Conservation (phyloP, 108 stramenopile genomes). For the Chaetoceros tenuissimus region DNA sequence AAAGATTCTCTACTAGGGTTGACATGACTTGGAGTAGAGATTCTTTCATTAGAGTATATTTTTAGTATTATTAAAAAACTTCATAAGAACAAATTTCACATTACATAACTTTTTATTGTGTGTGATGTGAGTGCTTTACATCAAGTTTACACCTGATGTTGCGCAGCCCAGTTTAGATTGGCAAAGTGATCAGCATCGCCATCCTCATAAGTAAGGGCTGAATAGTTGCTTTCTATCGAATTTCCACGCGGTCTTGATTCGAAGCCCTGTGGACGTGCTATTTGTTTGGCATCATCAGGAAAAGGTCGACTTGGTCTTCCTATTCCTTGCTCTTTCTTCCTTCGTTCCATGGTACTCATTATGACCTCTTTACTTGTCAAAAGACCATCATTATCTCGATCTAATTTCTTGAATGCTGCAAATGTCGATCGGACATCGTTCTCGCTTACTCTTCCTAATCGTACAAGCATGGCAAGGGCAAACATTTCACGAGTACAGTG, state of each 20-base stretch:
- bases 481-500: conserved; percentile 89
- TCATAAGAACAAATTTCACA: too few relatives aligned
- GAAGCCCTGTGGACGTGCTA: too few relatives aligned
- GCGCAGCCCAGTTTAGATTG: too few relatives aligned
- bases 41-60: too few relatives aligned
- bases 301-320: not conserved
- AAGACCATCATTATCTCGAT: conserved; percentile 65
- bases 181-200: not conserved
- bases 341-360: not conserved
- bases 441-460: conserved; percentile 80
- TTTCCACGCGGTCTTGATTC: not conserved
- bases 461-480: conserved; percentile 82
- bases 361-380: conserved; percentile 10
- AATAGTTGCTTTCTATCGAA: not conserved
- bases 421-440: conserved; percentile 73
- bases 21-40: too few relatives aligned
- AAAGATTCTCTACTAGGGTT: too few relatives aligned
- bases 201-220: not conserved
- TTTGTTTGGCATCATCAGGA: not conserved
- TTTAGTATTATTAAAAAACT: too few relatives aligned
- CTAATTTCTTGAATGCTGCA: conserved; percentile 73
- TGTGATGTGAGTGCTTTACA: too few relatives aligned
- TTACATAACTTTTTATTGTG: too few relatives aligned
- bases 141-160: too few relatives aligned
- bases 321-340: not conserved